Percentiles rank a stretch among this genome's conserved stretches.
Conservation (phyloP, 805 yeast genomes). For the Ogataea parapolymorpha region DNA sequence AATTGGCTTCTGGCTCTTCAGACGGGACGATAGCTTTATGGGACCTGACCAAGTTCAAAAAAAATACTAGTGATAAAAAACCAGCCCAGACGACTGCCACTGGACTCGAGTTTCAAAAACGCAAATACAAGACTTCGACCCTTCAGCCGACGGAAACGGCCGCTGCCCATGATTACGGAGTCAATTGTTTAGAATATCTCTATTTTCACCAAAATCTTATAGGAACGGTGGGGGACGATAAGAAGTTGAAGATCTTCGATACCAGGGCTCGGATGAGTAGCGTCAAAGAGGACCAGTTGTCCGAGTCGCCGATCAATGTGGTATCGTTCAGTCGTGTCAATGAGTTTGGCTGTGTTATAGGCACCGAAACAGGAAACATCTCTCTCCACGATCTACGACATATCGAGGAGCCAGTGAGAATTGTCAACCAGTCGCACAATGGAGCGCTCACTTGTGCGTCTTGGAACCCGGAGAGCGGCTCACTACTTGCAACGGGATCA, state of each 20-base stretch:
- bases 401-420: constrained; percentile 29
- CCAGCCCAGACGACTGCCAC: not conserved
- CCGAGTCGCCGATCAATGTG: constrained; percentile 42
- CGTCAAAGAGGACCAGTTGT: constrained; percentile 7
- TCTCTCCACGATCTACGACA: constrained; percentile 66
- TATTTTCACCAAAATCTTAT: constrained; percentile 59
- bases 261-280: constrained; percentile 34
- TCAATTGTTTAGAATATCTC: constrained; percentile 73
- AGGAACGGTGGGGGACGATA: constrained; percentile 66
- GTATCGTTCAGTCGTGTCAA: constrained; percentile 59
- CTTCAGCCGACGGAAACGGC: constrained; percentile 19
- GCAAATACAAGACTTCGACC: constrained; percentile 12
- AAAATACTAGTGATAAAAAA: constrained; percentile 15
- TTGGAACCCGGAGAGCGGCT: constrained; percentile 63
- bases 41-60: constrained; percentile 52
- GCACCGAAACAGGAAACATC: constrained; percentile 56
- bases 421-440: constrained; percentile 36
- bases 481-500: constrained; percentile 64
- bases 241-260: constrained; percentile 50
- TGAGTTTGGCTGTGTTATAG: constrained; percentile 60
- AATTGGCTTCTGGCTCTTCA: constrained; percentile 56
- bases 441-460: constrained; percentile 61
- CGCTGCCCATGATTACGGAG: constrained; percentile 43
- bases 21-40: constrained; percentile 64
- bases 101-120: constrained; percentile 10